Evolutionary conservation across 192 early-diverging fungal species (phyloP).

Genomic region (Umbelopsis sp.): DNA sequence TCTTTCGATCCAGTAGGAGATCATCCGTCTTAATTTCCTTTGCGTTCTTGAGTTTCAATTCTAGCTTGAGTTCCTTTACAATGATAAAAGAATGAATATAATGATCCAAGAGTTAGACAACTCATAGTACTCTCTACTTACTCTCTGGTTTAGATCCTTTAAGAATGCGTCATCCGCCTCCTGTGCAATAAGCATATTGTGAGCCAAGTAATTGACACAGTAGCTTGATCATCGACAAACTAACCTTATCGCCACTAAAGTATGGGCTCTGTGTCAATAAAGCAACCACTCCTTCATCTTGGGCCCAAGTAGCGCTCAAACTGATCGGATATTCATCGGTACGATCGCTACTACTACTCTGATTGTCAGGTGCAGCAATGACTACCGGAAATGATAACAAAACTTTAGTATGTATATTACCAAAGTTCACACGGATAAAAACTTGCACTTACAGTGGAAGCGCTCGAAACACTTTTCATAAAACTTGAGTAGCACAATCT

Average conservation of each 20-base stretch:
- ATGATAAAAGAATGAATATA: background rate
- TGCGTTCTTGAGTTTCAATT: conserved; percentile 79
- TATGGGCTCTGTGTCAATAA: conserved; percentile 46
- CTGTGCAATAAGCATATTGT: background rate
- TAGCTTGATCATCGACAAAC: background rate
- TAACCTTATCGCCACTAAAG: conserved; percentile 36
- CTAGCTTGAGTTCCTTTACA: conserved; percentile 69
- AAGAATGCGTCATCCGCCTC: conserved; percentile 29
- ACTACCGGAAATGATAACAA: background rate
- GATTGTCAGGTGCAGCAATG: conserved; percentile 13
- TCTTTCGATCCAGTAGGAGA: conserved; percentile 84
- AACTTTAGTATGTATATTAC: background rate
- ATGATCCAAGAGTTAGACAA: background rate
- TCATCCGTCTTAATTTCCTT: conserved; percentile 76
- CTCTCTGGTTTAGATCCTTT: conserved; percentile 35
- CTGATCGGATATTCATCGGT: conserved; percentile 35
- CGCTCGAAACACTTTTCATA: conserved; percentile 69
- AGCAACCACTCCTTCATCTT: conserved; percentile 45
- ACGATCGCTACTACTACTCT: conserved; percentile 13
- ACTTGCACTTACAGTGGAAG: conserved; percentile 42
- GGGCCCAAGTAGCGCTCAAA: conserved; percentile 48
- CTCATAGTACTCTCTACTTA: conserved; percentile 1
- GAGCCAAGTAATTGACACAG: background rate
- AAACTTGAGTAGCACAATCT: conserved; percentile 64
- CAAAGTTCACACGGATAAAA: background rate